phyloP scores from a whole-genome alignment of 306 rosid species.

The Comarum palustre region DNA sequence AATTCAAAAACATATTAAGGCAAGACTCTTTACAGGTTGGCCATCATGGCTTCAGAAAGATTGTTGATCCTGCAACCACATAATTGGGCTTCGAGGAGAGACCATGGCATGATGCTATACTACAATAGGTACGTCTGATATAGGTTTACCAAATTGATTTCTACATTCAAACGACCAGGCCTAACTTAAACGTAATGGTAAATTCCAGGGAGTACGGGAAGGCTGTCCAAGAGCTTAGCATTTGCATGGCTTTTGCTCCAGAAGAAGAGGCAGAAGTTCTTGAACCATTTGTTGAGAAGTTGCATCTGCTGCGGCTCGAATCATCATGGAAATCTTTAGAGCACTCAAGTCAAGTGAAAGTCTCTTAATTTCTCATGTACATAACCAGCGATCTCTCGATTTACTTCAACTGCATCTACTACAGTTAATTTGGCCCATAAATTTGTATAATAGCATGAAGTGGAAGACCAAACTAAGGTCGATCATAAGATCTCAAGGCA shows the following conservation, averaged over 20 bases:
- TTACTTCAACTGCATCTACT: not conserved
- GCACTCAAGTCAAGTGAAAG: slow-evolving; percentile 13
- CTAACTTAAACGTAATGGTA: not conserved
- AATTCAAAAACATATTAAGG: too few relatives aligned
- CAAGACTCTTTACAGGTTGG: not conserved
- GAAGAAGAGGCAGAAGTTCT: slow-evolving; percentile 21
- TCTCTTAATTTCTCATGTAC: not conserved
- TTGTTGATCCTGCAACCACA: slow-evolving; percentile 21
- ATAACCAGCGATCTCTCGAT: not conserved
- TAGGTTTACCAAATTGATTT: not conserved
- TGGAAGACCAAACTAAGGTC: not conserved
- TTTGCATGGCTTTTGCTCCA: slow-evolving; percentile 25
- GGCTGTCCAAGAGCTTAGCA: slow-evolving; percentile 19
- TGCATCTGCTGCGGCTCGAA: slow-evolving; percentile 20
- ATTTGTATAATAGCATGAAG: not conserved
- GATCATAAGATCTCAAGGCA: not conserved
- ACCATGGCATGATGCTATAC: slow-evolving; percentile 22
- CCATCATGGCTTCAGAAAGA: slow-evolving; percentile 20
- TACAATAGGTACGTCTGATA: slow-evolving; percentile 5
- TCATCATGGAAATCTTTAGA: slow-evolving; percentile 18
- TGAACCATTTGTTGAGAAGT: slow-evolving; percentile 18
- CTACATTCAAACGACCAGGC: not conserved
- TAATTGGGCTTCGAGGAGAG: slow-evolving; percentile 21
- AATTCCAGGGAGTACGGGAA: slow-evolving; percentile 19
- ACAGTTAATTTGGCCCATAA: not conserved